Conservation (phyloP, 2,329 filamentous ascomycete species). For the Pezicula rhizophila region DNA sequence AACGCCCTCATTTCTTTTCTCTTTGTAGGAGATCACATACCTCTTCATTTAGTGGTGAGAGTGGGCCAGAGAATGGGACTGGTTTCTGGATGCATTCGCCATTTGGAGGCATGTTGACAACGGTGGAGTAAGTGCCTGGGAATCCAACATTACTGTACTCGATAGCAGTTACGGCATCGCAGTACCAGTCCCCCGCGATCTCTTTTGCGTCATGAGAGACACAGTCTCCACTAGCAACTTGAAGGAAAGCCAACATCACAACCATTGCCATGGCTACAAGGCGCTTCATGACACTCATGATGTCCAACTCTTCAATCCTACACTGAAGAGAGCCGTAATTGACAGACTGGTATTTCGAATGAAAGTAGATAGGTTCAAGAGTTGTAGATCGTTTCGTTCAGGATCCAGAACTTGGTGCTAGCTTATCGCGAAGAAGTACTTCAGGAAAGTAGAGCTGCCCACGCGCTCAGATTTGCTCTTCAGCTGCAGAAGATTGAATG, state of each 20-base stretch:
- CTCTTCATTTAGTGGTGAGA: slow-evolving; percentile 65
- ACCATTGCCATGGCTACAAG: too few species aligned
- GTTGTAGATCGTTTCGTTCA: too few species aligned
- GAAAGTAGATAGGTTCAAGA: too few species aligned
- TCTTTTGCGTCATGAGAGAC: slow-evolving; percentile 25
- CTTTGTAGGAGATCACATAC: slow-evolving; percentile 38
- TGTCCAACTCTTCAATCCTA: too few species aligned
- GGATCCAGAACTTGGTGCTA: too few species aligned
- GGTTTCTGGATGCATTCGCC: slow-evolving; percentile 49
- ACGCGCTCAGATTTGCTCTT: too few species aligned
- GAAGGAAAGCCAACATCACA: not conserved
- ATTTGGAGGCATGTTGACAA: slow-evolving; percentile 51
- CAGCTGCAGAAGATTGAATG: too few species aligned
- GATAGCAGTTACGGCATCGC: slow-evolving; percentile 58
- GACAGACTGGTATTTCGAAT: too few species aligned
- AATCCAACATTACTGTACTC: slow-evolving; percentile 58
- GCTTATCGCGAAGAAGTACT: too few species aligned
- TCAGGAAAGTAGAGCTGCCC: too few species aligned
- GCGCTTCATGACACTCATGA: too few species aligned
- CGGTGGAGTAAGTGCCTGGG: slow-evolving; percentile 56
- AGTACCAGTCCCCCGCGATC: slow-evolving; percentile 58
- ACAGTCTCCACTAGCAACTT: slow-evolving; percentile 19
- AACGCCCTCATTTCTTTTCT: not conserved
- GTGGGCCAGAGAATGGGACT: slow-evolving; percentile 49
- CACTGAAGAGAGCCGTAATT: too few species aligned